Conservation (phyloP, 2,329 filamentous ascomycete species). For the Coniosporium tulheliwenetii region DNA sequence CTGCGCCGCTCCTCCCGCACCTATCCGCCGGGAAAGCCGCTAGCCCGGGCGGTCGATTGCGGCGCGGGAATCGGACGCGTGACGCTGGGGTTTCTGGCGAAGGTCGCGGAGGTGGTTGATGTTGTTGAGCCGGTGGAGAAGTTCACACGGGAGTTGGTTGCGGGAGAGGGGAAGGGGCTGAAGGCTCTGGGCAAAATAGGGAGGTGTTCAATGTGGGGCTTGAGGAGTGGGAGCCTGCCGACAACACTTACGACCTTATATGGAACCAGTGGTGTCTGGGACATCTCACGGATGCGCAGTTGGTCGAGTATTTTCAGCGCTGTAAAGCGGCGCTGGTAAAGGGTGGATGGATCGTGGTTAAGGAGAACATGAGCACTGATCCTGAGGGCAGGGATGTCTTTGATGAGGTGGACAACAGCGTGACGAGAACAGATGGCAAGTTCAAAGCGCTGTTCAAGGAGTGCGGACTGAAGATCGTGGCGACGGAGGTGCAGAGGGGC, state of each 20-base stretch:
- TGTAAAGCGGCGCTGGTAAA: slow-evolving; percentile 36
- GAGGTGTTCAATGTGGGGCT: slow-evolving; percentile 57
- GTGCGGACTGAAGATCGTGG: slow-evolving; percentile 53
- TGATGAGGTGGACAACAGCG: slow-evolving; percentile 59
- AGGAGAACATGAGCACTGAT: slow-evolving; percentile 59
- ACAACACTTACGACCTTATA: slow-evolving; percentile 55
- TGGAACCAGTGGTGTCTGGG: slow-evolving; percentile 89
- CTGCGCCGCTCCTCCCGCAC: slow-evolving; percentile 30
- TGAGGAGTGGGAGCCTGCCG: slow-evolving; percentile 48
- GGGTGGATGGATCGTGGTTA: slow-evolving; percentile 49
- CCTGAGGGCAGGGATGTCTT: slow-evolving; percentile 46
- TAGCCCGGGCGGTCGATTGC: slow-evolving; percentile 38
- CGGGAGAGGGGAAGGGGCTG: slow-evolving; percentile 15
- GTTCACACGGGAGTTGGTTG: slow-evolving; percentile 50
- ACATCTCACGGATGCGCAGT: slow-evolving; percentile 59
- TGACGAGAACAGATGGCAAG: slow-evolving; percentile 61
- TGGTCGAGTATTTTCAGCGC: slow-evolving; percentile 49
- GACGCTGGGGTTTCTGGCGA: slow-evolving; percentile 59
- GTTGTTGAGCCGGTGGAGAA: slow-evolving; percentile 73
- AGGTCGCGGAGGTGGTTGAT: slow-evolving; percentile 57
- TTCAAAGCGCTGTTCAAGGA: slow-evolving; percentile 54
- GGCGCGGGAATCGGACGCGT: slow-evolving; percentile 67
- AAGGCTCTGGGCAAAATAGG: slow-evolving; percentile 35
- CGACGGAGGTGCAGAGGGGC: slow-evolving; percentile 56
- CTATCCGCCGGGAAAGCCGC: slow-evolving; percentile 12